Base-by-base conservation (phyloP, 139 green algal genomes). In the Closterium sp. region DNA sequence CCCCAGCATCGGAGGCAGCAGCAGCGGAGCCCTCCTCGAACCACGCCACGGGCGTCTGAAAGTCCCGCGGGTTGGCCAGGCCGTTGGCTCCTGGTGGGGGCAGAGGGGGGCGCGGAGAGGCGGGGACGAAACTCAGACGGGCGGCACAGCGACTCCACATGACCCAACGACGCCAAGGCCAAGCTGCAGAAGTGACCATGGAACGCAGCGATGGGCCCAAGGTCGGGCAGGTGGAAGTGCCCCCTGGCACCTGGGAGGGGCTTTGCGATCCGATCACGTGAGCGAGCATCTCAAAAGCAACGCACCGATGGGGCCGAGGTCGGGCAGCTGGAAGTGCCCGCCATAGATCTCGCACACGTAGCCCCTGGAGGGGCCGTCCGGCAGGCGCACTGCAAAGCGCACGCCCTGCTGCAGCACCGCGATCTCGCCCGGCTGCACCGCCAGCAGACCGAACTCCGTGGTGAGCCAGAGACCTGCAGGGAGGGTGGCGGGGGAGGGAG, bases 341-440 rank as follows among this genome's bases (percentile, higher is more conserved):
- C 91, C 88, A 93, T 98, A 99, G 7, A 98, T 92, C 93, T 99
- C 97, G 85, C 99, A 95, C 33, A 99, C 94, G 83, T 99, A 99
- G 1, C 97, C 97, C 0, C 97, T 89, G 3, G 95, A 96, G n/a
- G 88, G 34, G 21, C 84, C 93, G 21, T 93, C 91, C 30, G 94
- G 89, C 85, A 98, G 94, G 23, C 83, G 93, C 89, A 99, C 96
- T 2, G 94, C 93, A 92, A 98, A 98, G 34, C 97, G 95, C 34
- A 99, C 95, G 86, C 97, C 97, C 7, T 96, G 95, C 83, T 95
- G 97, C 5, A 99, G 43, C 28, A 99, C 96, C 6, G 89, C 94
- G 9, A 99, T 96, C 94, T 98, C 97, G 0, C 96, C 96, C 5
- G 88, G 91, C 9, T 34, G 19, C 81, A 94, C 93, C 4, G 76